Base-by-base conservation (phyloP, 2,329 filamentous ascomycete species). In the Bertia moriformis region DNA sequence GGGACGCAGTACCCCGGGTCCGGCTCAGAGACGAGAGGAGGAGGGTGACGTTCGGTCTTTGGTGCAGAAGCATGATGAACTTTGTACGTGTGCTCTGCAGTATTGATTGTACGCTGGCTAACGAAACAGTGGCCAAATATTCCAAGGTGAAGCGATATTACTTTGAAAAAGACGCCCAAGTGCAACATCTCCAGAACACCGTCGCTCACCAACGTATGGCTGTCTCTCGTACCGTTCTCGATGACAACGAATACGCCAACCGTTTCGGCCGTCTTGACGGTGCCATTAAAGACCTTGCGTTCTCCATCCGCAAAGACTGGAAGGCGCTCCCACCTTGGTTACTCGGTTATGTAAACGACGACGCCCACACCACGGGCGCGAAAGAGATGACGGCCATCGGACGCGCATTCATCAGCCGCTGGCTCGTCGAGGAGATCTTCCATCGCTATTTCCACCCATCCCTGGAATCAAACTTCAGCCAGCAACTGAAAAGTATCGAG, bases 101-200 rank as follows among this genome's bases (percentile, higher is more conserved):
- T n/a, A n/a, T n/a, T n/a, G n/a, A n/a, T 7, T 15, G 32, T 35
- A 17, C 10, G 32, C 24, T n/a, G n/a, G 24, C n/a, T 29, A 29
- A 29, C 24, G 24, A 29, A n/a, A 29, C 24, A 35, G 75, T 76
- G 51, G 66, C 71, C 44, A 82, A 82, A 58, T 82, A 82, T 49
- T 73, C 73, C 51, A 81, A 80, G 51, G 77, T 82, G 33, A 82
- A 82, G 55, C 69, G 74, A 43, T 78, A 80, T 54, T 82, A 81
- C 50, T 82, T 81, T 50, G 77, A 82, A 43, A 76, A 78, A 47
- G 73, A 79, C 46, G 67, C 71, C 14, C 76, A 81, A 51, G 76
- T 82, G 19, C 75, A 80, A 48, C 70, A 78, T 48, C 62, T 82
- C 12, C 77, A 82, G 49, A 82, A 82, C 51, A 78, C 73, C 4